Base-by-base conservation (phyloP, 2,329 filamentous ascomycete species). In the Aspergillus glaucus region DNA sequence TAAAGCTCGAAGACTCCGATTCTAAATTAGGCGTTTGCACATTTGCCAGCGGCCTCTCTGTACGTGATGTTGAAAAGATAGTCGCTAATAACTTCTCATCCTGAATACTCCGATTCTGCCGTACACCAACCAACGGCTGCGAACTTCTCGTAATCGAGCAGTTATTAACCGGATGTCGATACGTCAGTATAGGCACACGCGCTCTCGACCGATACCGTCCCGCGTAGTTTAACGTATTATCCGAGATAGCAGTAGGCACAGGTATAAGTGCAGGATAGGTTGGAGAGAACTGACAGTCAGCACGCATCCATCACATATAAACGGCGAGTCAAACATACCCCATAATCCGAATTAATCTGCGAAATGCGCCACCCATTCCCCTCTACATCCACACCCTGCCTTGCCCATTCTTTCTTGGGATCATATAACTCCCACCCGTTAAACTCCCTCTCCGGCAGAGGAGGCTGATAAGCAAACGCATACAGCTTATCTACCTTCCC, bases 101-200 rank as follows among this genome's bases (percentile, higher is more conserved):
- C 66, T 98, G 93, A 28, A 95, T 88, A 62, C 91, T 97, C 40
- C 92, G 84, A 62, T 95, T 93, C 53, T 87, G 83, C 44, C 87
- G 82, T 21, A 97, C 81, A 12, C 93, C 93, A 1, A 92, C 87
- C 49, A 92, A 76, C 0, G 93, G 93, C 65, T 98, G 93, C 3
- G 92, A 95, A 63, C 90, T 95, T 64, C 93, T 81, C 2, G 92
- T 96, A 55, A 98, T 95, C 21, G 91, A 93, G 68, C 93, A 97
- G 66, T 95, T 95, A 66, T 97, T 98, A 60, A 96, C 78, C 0
- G 89, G 88, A 67, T 98, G 93, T n/a, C 96, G 81, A 68, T 98
- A 98, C 19, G 90, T 90, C 36, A 98, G 74, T 3, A 85, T 87
- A 1, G 93, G 93, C 67, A 98, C 91, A 51, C 93, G 85, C 54